Evolutionary conservation across 2,329 filamentous ascomycete species (phyloP).

Genomic region (Aspergillus puulaauensis): DNA sequence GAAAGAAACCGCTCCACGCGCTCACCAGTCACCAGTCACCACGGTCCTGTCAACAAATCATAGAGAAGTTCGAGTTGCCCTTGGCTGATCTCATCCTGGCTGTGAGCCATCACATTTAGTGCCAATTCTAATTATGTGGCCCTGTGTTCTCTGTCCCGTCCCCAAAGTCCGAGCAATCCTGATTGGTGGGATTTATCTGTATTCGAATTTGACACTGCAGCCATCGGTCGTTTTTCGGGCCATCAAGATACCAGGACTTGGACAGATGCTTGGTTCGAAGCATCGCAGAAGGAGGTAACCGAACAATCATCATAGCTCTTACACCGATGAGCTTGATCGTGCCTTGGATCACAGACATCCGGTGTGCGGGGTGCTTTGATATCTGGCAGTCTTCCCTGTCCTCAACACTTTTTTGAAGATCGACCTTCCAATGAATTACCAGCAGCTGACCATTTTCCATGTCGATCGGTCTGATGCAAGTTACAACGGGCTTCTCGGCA

Average conservation of each 20-base stretch:
- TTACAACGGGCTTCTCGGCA: background rate
- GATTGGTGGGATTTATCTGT: conserved; percentile 1
- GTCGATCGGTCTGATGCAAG: background rate
- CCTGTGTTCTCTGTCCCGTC: too few relatives aligned
- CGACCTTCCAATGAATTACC: background rate
- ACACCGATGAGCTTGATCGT: too few relatives aligned
- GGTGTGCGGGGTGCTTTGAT: too few relatives aligned
- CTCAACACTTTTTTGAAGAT: background rate
- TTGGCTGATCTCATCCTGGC: conserved; percentile 4
- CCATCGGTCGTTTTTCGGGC: background rate
- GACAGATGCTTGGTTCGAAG: background rate
- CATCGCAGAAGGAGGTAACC: too few relatives aligned
- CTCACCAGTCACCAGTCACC: background rate
- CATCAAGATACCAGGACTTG: background rate
- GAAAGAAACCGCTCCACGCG: background rate
- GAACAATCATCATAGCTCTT: too few relatives aligned
- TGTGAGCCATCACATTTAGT: background rate
- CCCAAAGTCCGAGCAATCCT: background rate
- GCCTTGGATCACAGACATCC: too few relatives aligned
- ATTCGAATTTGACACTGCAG: background rate
- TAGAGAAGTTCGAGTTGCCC: background rate
- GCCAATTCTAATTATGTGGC: too few relatives aligned
- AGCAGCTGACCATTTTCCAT: background rate
- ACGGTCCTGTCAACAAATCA: background rate
- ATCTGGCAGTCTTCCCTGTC: too few relatives aligned